Evolutionary conservation across 176 grass and related monocot species (phyloP).

Genomic region (Eleusine coracana): DNA sequence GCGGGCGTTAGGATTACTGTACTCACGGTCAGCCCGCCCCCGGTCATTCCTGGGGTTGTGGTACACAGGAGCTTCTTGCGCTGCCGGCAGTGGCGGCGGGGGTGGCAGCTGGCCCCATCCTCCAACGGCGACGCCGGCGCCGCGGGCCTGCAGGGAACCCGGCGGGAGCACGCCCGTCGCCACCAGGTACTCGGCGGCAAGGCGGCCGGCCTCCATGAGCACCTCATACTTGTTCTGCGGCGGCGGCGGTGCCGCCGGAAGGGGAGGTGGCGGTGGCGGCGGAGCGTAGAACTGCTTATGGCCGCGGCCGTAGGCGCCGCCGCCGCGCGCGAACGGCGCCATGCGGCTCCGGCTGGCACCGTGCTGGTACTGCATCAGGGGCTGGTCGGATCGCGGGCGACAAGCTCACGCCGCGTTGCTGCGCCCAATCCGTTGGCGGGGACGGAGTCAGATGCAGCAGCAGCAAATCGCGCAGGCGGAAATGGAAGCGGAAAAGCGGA

Average conservation of each 20-base stretch:
- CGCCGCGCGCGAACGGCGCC: constrained; percentile 51
- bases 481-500: not conserved
- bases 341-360: constrained; percentile 42
- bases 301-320: constrained; percentile 37
- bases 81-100: not conserved
- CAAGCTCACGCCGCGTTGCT: constrained; percentile 37
- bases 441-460: constrained; percentile 31
- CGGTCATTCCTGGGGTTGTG: constrained; percentile 37
- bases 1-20: constrained; percentile 34
- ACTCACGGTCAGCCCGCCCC: constrained; percentile 59
- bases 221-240: constrained; percentile 65
- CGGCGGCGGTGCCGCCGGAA: not conserved
- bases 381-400: constrained; percentile 25
- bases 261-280: not conserved
- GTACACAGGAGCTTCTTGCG: constrained; percentile 23
- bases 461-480: constrained; percentile 17
- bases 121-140: not conserved
- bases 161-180: constrained; percentile 72
- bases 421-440: constrained; percentile 29
- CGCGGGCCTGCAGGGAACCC: constrained; percentile 50
- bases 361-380: constrained; percentile 53
- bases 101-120: constrained; percentile 42
- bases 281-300: constrained; percentile 51
- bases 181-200: constrained; percentile 91
- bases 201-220: constrained; percentile 86